Conservation (phyloP, 2,329 filamentous ascomycete species). For the Rhynchosporium agropyri region DNA sequence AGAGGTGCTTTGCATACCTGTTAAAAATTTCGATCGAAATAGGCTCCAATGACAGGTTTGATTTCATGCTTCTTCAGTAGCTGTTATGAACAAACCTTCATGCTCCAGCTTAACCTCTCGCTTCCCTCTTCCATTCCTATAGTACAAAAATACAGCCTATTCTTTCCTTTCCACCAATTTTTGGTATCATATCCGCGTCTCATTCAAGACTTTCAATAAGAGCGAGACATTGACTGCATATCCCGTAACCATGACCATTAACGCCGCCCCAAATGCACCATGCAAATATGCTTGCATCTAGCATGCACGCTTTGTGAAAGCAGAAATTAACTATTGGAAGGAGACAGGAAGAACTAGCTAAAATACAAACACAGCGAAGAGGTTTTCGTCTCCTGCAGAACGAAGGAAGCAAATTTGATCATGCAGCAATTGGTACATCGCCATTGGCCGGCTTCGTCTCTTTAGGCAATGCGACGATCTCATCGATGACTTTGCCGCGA, state of each 20-base stretch:
- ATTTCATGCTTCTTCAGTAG: background rate
- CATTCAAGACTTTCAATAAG: background rate
- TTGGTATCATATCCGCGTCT: conserved; percentile 6
- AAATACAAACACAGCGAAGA: background rate
- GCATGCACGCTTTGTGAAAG: background rate
- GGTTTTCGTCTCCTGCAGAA: background rate
- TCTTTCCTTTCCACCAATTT: background rate
- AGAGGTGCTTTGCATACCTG: no score
- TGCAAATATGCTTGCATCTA: conserved; percentile 3
- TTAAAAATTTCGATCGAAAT: no score
- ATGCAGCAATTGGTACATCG: conserved; percentile 17
- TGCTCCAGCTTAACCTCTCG: background rate
- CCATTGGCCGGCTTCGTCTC: conserved; percentile 25
- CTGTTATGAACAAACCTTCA: background rate
- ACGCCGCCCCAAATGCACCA: conserved; percentile 7
- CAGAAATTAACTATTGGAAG: background rate
- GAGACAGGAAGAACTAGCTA: conserved; percentile 1
- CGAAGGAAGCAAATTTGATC: background rate
- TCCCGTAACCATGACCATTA: background rate
- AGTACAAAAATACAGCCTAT: conserved; percentile 3
- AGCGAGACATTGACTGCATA: background rate
- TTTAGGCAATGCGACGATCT: conserved; percentile 27
- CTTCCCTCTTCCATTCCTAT: background rate
- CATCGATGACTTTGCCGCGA: conserved; percentile 30
- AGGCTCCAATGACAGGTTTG: no score